Base-by-base conservation (phyloP, 441 rosid genomes). In the Brassica hybrid region DNA sequence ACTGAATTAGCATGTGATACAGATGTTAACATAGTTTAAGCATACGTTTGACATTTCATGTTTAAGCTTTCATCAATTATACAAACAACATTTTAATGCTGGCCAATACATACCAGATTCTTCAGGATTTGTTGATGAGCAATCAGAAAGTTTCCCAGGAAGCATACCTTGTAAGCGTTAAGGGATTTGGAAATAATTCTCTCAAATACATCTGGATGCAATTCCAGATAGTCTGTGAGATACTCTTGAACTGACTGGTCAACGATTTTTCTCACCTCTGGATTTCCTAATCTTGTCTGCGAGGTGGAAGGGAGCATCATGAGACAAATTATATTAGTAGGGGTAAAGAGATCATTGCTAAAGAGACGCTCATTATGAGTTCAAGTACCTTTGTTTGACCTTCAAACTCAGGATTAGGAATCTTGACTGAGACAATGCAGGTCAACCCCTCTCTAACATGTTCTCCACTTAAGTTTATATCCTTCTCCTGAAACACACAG, bases 171-270 rank as follows among this genome's bases (percentile, higher is more conserved):
- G 76, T 94, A 92, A 58, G 99, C 98, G 86, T 89, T 96, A 52
- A 96, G 84, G 61, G 99, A 88, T 82, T 96, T 94, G 60, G 98
- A 90, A 72, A 96, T 84, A 79, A 96, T 88, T 76, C 86, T 88
- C 76, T 96, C 98, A 80, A 96, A 94, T 67, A 91, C 93, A 84
- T 92, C 92, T 19, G 98, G 99, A 84, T 96, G 98, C 89, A 96
- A 81, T 86, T 96, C 99, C 84, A 96, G 82, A 86, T 79, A 96
- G 77, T 92, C 99, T 2, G 97, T 89, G 70, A 96, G 94, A 81
- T 88, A 90, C 89, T 96, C 99, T 74, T 94, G 99, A 72, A 94
- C 88, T 77, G 95, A 91, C 80, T 91, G 98, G 78, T 96, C 99
- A 57, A 96, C 97, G 73, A 89, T 87, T 77, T 85, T 92, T 71